Base-by-base conservation (phyloP, 1,139 yeast genomes). In the Casaregolazyma lundiana region DNA sequence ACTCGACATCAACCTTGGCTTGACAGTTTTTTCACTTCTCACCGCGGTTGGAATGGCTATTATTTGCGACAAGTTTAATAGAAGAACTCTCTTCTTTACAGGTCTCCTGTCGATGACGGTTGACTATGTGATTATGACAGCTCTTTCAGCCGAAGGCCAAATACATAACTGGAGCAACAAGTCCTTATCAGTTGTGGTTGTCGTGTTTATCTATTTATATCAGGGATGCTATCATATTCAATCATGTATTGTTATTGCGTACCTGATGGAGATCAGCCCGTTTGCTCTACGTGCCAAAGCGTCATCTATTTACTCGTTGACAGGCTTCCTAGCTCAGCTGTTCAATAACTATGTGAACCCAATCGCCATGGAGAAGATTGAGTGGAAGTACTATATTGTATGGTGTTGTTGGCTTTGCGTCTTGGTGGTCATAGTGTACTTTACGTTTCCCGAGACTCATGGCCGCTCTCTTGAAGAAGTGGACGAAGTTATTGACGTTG, bases 401-500 rank as follows among this genome's bases (percentile, higher is more conserved):
- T 70, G 63, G 55, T 46, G 46, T 32, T 41, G 42, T 45, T 50
- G 55, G 55, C 46, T 56, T 8, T 48, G 46, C 6, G 52, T 53
- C 19, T 53, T 53, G 45, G 45, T 49, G 34, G 22, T 45, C 20
- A 45, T 86, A 62, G 85, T 86, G 39, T 84, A 72, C 68, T 83
- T 88, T 75, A 80, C 87, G 62, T 86, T 89, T 62, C 97, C 97
- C 26, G 98, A 92, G 69, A 80, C 95, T 38, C 80, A 95, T 3
- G 95, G 95, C 37, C 75, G 89, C 63, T 90, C 87, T 59, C 74
- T 92, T 55, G 98, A 92, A 66, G 97, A 90, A 66, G 88, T 95
- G 38, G 46, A 52, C 20, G 50, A 48, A 35, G 55, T 52, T 7
- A 55, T 56, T 41, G 58, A 54, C 22, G 13, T n/a, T n/a, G n/a